Evolutionary conservation across 257 asterid genomes (phyloP), one percentile per base, ranked within the genome.

Genomic region (Paulownia fortunei): DNA sequence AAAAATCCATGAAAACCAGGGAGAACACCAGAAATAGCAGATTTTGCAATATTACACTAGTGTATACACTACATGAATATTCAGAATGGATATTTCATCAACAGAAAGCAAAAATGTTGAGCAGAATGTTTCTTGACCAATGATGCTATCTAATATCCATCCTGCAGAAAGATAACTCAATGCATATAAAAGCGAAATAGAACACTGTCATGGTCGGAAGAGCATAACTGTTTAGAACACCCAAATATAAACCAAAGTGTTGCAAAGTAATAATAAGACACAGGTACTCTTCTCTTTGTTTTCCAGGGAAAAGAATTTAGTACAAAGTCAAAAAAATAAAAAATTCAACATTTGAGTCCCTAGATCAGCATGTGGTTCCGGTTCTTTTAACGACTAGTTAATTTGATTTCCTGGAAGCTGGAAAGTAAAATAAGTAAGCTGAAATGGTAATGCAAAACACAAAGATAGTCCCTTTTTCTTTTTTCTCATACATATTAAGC

Each of bases 131-230:
- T 59, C 56, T 60, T 41, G 30, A 69, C 47, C 46, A 46, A 59
- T 55, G 79, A 24, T 63, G 8, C 41, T 13, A 41, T 61, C 34
- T 15, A 19, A 61, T 52, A 49, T 23, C 2, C 9, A 36, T 62
- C 58, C 55, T 59, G 44, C 62, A 54, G 8, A 73, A 9, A 46
- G 58, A 21, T 74, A 61, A 51, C 18, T 36, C 77, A 27, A 56
- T 37, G 74, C 47, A 26, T 24, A 46, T n/a, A 49, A 23, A 21
- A 27, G 19, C n/a, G 8, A 39, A 6, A 70, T 30, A 46, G 36
- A 69, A 51, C 68, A 26, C 23, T 26, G 1, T 60, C 49, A 37
- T 68, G 73, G 10, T 18, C 37, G 39, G 52, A 23, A 65, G 42
- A 73, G 54, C 47, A 44, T 16, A 65, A 36, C 59, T 44, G 68